Conservation (phyloP, 768 basidiomycete species). For the Leccinellum luteum region DNA sequence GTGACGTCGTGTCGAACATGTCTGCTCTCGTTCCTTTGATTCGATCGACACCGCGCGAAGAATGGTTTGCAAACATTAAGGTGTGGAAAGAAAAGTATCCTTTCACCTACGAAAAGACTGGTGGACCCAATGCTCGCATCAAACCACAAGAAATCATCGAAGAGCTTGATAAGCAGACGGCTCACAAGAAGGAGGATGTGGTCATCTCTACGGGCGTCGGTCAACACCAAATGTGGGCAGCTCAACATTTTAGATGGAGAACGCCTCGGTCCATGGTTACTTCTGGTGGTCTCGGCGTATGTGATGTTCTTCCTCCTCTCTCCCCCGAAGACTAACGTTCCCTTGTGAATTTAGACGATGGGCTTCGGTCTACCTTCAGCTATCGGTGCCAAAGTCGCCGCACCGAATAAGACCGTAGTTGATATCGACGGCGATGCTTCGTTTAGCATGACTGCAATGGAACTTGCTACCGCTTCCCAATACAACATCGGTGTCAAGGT, state of each 20-base stretch:
- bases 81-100: conserved; percentile 87
- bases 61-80: conserved; percentile 84
- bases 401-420: conserved; percentile 88
- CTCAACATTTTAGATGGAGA: conserved; percentile 90
- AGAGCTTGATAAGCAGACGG: conserved; percentile 82
- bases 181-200: conserved; percentile 79
- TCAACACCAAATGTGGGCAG: conserved; percentile 99
- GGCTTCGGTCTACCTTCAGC: conserved; percentile 94
- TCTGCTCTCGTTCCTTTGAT: conserved; percentile 80
- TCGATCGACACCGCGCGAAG: conserved; percentile 54
- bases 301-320: conserved; percentile 31
- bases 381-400: conserved; percentile 96
- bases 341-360: conserved; percentile 74
- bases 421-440: conserved; percentile 98
- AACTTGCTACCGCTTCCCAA: conserved; percentile 90
- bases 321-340: neutral
- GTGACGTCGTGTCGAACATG: conserved; percentile 87
- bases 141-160: conserved; percentile 98
- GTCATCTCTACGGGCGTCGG: conserved; percentile 94
- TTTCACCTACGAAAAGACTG: conserved; percentile 76
- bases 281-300: conserved; percentile 89
- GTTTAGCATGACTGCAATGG: conserved; percentile 99
- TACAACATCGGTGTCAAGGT: conserved; percentile 94
- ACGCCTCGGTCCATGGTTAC: conserved; percentile 86
- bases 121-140: conserved; percentile 58